phyloP scores from a whole-genome alignment of 1,284 basidiomycete species.

The Trametes pubescens region DNA sequence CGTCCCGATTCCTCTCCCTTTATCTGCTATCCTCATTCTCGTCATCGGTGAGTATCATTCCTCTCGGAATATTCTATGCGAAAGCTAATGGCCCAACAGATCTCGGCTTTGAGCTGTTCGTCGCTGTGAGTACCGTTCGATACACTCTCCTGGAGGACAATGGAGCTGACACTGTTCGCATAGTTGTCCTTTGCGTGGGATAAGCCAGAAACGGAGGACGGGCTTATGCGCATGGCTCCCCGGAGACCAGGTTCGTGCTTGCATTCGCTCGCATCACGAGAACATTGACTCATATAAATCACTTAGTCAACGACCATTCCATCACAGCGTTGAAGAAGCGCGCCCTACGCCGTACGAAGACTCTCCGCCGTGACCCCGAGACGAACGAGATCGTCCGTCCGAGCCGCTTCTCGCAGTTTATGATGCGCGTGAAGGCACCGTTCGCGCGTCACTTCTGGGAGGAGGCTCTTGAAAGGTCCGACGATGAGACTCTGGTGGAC shows the following conservation, averaged over 20 bases:
- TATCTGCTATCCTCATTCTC: constrained; percentile 73
- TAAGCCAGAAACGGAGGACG: constrained; percentile 68
- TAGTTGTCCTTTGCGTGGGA: constrained; percentile 78
- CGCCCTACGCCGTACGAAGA: constrained; percentile 66
- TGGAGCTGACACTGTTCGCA: not conserved
- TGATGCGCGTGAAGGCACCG: constrained; percentile 54
- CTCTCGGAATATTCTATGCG: too few species aligned
- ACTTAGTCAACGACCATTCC: constrained; percentile 61
- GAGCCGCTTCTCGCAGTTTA: constrained; percentile 48
- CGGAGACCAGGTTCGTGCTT: constrained; percentile 63
- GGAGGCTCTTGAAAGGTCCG: constrained; percentile 59
- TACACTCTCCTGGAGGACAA: too few species aligned
- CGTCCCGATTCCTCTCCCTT: constrained; percentile 69
- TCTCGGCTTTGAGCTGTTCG: constrained; percentile 73
- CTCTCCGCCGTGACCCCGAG: constrained; percentile 63
- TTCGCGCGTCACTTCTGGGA: constrained; percentile 70
- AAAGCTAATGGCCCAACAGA: constrained; percentile 45
- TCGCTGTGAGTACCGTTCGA: constrained; percentile 55
- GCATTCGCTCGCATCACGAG: not conserved
- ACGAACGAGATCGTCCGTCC: constrained; percentile 54
- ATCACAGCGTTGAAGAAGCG: constrained; percentile 63
- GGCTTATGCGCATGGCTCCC: constrained; percentile 70
- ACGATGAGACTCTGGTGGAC: constrained; percentile 69
- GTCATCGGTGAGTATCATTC: constrained; percentile 61
- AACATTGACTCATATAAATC: not conserved